phyloP scores from a whole-genome alignment of 768 basidiomycete genomes.

The Pholiota conissans region DNA sequence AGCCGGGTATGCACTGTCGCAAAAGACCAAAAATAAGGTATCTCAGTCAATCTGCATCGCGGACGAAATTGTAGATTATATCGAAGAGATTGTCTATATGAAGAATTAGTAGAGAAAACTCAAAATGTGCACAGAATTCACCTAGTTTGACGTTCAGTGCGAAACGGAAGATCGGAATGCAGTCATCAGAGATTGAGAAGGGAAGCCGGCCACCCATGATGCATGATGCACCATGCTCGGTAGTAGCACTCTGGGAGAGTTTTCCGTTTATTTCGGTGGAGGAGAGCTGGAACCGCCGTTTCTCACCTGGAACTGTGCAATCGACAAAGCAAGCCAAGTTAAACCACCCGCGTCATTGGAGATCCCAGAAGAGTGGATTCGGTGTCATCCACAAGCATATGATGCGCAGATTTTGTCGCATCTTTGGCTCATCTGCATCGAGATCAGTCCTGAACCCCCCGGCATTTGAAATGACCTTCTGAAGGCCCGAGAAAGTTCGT shows the following conservation, averaged over 20 bases:
- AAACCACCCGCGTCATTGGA: slow-evolving; percentile 12
- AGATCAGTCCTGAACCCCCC: slow-evolving; percentile 1
- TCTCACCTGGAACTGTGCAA: slow-evolving; percentile 15
- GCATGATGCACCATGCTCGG: slow-evolving; percentile 4
- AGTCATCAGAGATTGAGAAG: slow-evolving; percentile 12
- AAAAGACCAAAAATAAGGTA: slow-evolving; percentile 20
- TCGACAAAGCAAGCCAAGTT: slow-evolving; percentile 13
- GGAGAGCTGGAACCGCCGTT: slow-evolving; percentile 7
- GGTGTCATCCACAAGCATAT: slow-evolving; percentile 12
- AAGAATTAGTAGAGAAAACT: slow-evolving; percentile 11
- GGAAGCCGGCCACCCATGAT: slow-evolving; percentile 14
- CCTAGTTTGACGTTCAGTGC: slow-evolving; percentile 19
- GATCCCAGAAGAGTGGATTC: slow-evolving; percentile 15
- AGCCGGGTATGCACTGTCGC: slow-evolving; percentile 15
- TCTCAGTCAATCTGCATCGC: slow-evolving; percentile 13
- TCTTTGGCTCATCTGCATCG: slow-evolving; percentile 10
- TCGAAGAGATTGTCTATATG: slow-evolving; percentile 4
- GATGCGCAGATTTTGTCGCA: slow-evolving; percentile 12
- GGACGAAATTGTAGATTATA: slow-evolving; percentile 16
- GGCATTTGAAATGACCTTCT: slow-evolving; percentile 2
- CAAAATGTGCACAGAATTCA: slow-evolving; percentile 14
- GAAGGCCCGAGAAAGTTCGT: background rate
- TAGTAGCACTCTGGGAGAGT: slow-evolving; percentile 9
- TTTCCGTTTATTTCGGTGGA: slow-evolving; percentile 22
- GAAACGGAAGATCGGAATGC: slow-evolving; percentile 14